Percentiles rank a stretch among this genome's conserved stretches.
Evolutionary conservation across 1,284 basidiomycete genomes (phyloP).

Genomic region (Xerocomus amazonicus): DNA sequence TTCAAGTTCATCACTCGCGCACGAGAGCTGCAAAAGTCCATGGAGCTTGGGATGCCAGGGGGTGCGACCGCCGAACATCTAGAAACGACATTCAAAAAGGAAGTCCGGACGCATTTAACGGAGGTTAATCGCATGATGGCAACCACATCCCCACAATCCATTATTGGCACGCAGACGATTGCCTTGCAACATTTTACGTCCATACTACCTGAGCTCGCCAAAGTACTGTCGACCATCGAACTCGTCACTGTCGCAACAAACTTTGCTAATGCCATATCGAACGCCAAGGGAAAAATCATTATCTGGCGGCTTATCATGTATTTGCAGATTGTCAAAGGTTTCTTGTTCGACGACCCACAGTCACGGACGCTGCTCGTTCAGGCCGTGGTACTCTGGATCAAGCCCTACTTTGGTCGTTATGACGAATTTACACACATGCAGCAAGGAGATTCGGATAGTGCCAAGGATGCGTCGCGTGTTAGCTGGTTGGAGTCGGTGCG

Average conservation of each 20-base stretch:
- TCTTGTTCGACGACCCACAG: constrained; percentile 81
- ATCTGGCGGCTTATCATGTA: constrained; percentile 95
- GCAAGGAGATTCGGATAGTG: constrained; percentile 59
- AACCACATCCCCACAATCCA: constrained; percentile 71
- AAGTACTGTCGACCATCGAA: constrained; percentile 77
- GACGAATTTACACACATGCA: constrained; percentile 72
- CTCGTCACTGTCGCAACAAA: constrained; percentile 81
- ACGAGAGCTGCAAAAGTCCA: constrained; percentile 81
- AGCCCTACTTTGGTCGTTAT: constrained; percentile 90
- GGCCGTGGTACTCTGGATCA: constrained; percentile 89
- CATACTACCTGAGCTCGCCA: constrained; percentile 82
- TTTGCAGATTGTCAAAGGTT: constrained; percentile 84
- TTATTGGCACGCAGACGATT: constrained; percentile 94
- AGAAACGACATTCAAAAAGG: constrained; percentile 82
- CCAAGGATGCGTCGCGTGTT: constrained; percentile 73
- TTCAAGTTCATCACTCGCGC: constrained; percentile 92
- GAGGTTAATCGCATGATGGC: constrained; percentile 91
- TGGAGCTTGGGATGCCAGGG: constrained; percentile 73
- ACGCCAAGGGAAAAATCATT: constrained; percentile 81
- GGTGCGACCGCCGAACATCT: constrained; percentile 82
- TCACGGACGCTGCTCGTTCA: constrained; percentile 84
- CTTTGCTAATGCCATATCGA: constrained; percentile 83
- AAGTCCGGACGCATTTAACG: constrained; percentile 70
- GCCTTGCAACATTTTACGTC: constrained; percentile 93
- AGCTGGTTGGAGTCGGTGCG: constrained; percentile 89